Percentiles rank a stretch among this genome's conserved stretches.
Conservation (phyloP, 1,284 basidiomycete species). For the Cutaneotrichosporon sp. region DNA sequence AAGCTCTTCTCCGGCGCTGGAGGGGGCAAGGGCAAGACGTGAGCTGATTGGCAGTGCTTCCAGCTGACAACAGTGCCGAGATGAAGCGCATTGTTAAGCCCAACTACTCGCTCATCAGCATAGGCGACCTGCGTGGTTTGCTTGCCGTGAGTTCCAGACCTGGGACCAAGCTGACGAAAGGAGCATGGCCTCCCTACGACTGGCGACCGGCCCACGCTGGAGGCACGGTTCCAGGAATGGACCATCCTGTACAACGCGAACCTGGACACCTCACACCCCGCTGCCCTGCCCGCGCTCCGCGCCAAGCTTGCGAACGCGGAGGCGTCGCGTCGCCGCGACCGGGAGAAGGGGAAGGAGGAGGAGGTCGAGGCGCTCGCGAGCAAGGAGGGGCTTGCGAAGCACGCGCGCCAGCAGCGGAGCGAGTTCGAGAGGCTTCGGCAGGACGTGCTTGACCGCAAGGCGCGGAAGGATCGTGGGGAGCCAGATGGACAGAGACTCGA, state of each 20-base stretch:
- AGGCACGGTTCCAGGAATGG: conserved; percentile 48
- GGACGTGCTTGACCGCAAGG: conserved; percentile 44
- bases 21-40: conserved; percentile 26
- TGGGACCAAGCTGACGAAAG: conserved; percentile 23
- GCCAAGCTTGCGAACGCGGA: conserved; percentile 41
- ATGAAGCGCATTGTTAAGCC: conserved; percentile 50
- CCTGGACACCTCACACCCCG: conserved; percentile 49
- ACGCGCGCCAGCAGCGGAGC: conserved; percentile 39
- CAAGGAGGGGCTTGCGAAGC: conserved; percentile 37
- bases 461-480: conserved; percentile 21
- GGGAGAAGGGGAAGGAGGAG: conserved; percentile 45
- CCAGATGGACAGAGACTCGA: conserved; percentile 18
- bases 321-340: conserved; percentile 36
- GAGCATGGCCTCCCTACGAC: conserved; percentile 42
- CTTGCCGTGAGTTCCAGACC: conserved; percentile 33
- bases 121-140: conserved; percentile 39
- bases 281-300: conserved; percentile 42
- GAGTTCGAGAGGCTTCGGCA: conserved; percentile 46
- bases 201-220: conserved; percentile 44
- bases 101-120: conserved; percentile 46
- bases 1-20: conserved; percentile 47
- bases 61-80: conserved; percentile 26
- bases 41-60: conserved; percentile 12
- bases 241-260: conserved; percentile 52
- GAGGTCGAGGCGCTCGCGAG: conserved; percentile 36